Evolutionary conservation across 768 basidiomycete species (phyloP), one percentile per base, ranked within the genome.

Genomic region (Pleurotus eryngii): DNA sequence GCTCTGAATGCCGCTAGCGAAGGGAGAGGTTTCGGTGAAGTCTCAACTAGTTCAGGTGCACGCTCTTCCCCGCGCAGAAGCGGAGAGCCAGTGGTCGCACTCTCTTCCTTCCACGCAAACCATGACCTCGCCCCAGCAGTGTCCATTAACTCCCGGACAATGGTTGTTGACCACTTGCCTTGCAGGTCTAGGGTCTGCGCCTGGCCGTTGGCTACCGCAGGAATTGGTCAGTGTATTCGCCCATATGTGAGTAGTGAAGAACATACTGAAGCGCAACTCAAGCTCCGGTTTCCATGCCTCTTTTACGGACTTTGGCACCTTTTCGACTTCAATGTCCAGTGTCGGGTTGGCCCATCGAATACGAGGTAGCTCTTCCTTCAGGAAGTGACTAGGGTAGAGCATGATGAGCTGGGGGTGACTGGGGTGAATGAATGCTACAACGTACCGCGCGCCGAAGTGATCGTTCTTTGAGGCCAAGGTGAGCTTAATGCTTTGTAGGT

Each of bases 271-370:
- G 60, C 81, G 78, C 30, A 92, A 58, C 14, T 76, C 70, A 63
- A 91, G 77, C 53, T 85, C 77, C 0, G 89, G 83, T 54, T 73
- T 74, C 86, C 83, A 89, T 1, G 62, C 66, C 15, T 87, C 86
- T 17, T 79, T 69, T 55, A 71, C 69, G 8, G 76, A 72, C 70
- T 89, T 89, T 30, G 69, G 73, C 45, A 77, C 69, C 58, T 77
- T 84, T 60, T 79, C 76, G 0, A 91, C 81, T 30, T 79, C 71
- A 37, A 93, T 84, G 27, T 80, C 74, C 22, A 92, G 63, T 6
- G 75, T 67, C 0, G 90, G 90, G 63, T 93, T 92, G 1, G 83
- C 86, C 68, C 82, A 91, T 9, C 83, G 86, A 75, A 93, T 88
- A 27, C 88, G 78, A 1, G 88, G 89, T 0, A 93, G 72, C n/a